These are phyloP conservation scores for Nicotiana otophora DNA, from an alignment of 257 asterid genomes.

Conservation along the genomic window DNA sequence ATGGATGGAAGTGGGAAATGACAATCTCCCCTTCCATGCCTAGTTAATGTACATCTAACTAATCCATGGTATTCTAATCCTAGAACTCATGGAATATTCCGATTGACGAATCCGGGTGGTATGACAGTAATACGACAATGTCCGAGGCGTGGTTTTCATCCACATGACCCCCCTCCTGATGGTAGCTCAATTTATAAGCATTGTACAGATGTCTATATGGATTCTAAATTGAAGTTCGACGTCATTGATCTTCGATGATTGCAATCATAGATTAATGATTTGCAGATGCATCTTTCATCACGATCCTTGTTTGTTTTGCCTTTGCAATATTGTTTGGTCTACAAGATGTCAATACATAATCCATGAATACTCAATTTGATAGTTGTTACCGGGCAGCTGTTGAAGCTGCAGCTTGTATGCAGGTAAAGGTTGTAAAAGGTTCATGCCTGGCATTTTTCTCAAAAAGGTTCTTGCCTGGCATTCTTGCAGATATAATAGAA, in stretches of 20 bases:
- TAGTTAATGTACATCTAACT: neutral
- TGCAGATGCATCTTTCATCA: neutral
- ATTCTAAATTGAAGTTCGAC: constrained; percentile 65
- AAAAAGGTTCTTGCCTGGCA: neutral
- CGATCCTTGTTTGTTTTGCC: constrained; percentile 13
- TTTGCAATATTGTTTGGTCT: neutral
- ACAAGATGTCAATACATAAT: constrained; percentile 5
- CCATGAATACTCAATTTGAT: neutral
- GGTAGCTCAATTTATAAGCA: constrained; percentile 88
- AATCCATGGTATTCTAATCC: constrained; percentile 5
- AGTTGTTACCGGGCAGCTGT: neutral
- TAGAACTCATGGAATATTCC: constrained; percentile 89
- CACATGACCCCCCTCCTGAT: constrained; percentile 84
- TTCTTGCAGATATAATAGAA: constrained; percentile 9
- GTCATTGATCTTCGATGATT: constrained; percentile 84
- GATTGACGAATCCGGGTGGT: constrained; percentile 82
- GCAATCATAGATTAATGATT: constrained; percentile 10
- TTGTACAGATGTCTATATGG: constrained; percentile 93
- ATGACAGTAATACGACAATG: constrained; percentile 88
- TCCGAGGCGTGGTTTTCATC: constrained; percentile 90
- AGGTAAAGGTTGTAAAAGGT: neutral
- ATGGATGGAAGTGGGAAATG: neutral
- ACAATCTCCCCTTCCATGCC: neutral
- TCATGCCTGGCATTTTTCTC: neutral
- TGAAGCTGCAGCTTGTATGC: constrained; percentile 7